Conservation (phyloP, 441 rosid genomes). For the Euphorbia schlechtendalii region DNA sequence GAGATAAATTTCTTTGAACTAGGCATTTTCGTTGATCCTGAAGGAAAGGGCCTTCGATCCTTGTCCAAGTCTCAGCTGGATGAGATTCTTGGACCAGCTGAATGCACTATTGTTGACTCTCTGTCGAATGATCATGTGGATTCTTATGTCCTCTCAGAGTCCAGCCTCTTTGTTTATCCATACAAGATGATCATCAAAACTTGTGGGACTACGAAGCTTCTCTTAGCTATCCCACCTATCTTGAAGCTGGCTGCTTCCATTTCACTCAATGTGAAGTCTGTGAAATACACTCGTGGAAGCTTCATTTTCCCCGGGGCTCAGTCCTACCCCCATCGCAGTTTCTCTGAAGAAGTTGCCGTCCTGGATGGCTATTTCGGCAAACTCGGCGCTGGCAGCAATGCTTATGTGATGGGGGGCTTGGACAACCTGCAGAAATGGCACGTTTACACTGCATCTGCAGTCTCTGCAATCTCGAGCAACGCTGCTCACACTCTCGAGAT, state of each 20-base stretch:
- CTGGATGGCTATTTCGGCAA: conserved; percentile 56
- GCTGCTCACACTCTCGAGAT: conserved; percentile 64
- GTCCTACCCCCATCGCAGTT: conserved; percentile 63
- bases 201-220: conserved; percentile 80
- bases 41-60: conserved; percentile 58
- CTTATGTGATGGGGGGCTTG: conserved; percentile 52
- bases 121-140: conserved; percentile 55
- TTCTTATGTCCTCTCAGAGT: conserved; percentile 79
- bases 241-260: conserved; percentile 44
- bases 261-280: conserved; percentile 46
- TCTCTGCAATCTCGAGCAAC: conserved; percentile 18
- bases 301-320: conserved; percentile 68
- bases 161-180: conserved; percentile 73
- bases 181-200: conserved; percentile 85
- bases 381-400: conserved; percentile 51
- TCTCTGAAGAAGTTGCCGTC: conserved; percentile 65
- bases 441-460: conserved; percentile 63
- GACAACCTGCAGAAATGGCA: conserved; percentile 59
- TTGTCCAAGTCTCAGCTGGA: conserved; percentile 57
- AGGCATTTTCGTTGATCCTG: conserved; percentile 53
- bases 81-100: conserved; percentile 59
- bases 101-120: conserved; percentile 70
- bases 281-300: conserved; percentile 68
- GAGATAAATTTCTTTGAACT: conserved; percentile 59
- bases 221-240: conserved; percentile 55